Evolutionary conservation across 2,329 filamentous ascomycete species (phyloP).

Genomic region (Venturia nashicola): DNA sequence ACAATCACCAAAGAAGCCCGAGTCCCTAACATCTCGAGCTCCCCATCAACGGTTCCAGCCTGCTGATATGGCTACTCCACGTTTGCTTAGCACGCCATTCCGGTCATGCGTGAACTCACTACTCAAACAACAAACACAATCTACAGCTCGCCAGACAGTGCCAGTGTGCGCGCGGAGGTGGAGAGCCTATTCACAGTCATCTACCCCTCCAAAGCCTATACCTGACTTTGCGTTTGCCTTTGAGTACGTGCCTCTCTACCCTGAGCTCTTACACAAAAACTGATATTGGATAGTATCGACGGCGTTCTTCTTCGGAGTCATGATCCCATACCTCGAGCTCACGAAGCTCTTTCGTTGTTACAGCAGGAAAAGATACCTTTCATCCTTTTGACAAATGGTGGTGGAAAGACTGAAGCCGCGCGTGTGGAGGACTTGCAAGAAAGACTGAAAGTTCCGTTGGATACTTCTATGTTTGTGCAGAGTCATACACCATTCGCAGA

Average conservation of each 20-base stretch:
- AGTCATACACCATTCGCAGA: conserved; percentile 83
- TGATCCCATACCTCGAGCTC: conserved; percentile 65
- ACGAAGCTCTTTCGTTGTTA: conserved; percentile 60
- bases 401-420: conserved; percentile 68
- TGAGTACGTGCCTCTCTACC: conserved; percentile 29
- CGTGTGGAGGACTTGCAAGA: conserved; percentile 57
- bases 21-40: not conserved
- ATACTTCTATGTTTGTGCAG: conserved; percentile 65
- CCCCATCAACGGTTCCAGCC: not conserved
- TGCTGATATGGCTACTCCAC: not conserved
- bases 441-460: conserved; percentile 52
- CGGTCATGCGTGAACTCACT: not conserved
- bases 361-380: conserved; percentile 70
- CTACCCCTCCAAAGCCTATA: not conserved
- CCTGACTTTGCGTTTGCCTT: conserved; percentile 43
- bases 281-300: conserved; percentile 56
- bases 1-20: not conserved
- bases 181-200: not conserved
- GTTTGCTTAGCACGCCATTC: not conserved
- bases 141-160: not conserved
- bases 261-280: conserved; percentile 1
- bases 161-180: not conserved
- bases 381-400: conserved; percentile 91
- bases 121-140: not conserved
- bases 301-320: conserved; percentile 84